These are phyloP conservation scores for Aspergillus unguis DNA, from an alignment of 2,329 filamentous ascomycete species.

Conservation along the genomic window DNA sequence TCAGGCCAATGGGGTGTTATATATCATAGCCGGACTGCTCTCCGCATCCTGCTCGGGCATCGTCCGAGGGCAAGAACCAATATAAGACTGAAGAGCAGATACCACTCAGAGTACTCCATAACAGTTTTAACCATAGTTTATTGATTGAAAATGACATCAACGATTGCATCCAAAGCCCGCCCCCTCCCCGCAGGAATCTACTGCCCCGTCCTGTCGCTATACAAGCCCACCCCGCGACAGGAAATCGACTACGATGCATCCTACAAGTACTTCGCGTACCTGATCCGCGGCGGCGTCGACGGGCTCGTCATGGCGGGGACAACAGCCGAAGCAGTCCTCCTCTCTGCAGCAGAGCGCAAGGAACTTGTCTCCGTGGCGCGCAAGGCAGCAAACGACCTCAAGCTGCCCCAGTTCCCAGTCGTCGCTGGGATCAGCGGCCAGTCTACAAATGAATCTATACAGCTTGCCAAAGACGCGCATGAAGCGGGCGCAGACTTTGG, in stretches of 20 bases:
- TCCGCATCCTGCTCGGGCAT: slow-evolving; percentile 1
- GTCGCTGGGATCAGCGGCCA: slow-evolving; percentile 42
- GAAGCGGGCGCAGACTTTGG: slow-evolving; percentile 40
- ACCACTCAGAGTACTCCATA: not conserved
- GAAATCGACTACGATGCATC: slow-evolving; percentile 47
- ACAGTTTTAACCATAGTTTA: not conserved
- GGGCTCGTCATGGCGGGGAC: slow-evolving; percentile 47
- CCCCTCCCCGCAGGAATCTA: slow-evolving; percentile 46
- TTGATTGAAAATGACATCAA: slow-evolving; percentile 22
- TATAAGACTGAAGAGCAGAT: not conserved
- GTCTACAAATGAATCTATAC: slow-evolving; percentile 42
- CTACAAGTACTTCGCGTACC: slow-evolving; percentile 41
- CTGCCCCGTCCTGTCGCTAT: slow-evolving; percentile 48
- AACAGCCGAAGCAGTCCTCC: slow-evolving; percentile 47
- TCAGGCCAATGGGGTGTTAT: not conserved
- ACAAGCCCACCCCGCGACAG: slow-evolving; percentile 41
- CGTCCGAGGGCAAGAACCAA: not conserved
- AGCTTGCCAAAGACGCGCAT: slow-evolving; percentile 38
- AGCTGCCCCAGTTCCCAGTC: slow-evolving; percentile 36
- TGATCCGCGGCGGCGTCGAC: slow-evolving; percentile 46
- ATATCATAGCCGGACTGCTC: slow-evolving; percentile 1
- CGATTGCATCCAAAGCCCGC: slow-evolving; percentile 35
- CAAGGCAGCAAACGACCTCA: slow-evolving; percentile 35
- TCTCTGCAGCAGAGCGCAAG: slow-evolving; percentile 41
- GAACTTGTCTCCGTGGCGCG: slow-evolving; percentile 42